These are phyloP conservation scores for Cucurbita maxima DNA, from an alignment of 306 rosid genomes.

Conservation along the genomic window DNA sequence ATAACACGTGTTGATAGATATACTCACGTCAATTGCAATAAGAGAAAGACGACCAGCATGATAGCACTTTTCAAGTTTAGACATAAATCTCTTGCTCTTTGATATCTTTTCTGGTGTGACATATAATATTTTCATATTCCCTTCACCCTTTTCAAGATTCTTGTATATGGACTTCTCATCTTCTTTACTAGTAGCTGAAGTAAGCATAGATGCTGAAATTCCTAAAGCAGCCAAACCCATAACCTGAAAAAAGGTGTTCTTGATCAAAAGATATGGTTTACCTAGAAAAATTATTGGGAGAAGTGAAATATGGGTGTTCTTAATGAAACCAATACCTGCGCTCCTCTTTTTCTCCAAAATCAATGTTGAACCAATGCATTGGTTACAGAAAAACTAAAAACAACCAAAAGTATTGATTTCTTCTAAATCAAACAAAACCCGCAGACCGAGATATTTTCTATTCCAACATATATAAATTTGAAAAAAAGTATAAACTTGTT, in stretches of 20 bases:
- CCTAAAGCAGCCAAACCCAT: conserved; percentile 91
- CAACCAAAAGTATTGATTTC: background rate
- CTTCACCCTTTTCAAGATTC: conserved; percentile 87
- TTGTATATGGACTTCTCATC: conserved; percentile 69
- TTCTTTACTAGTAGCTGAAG: conserved; percentile 71
- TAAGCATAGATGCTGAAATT: conserved; percentile 70
- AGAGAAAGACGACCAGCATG: conserved; percentile 72
- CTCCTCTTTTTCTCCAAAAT: background rate
- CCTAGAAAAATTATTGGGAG: background rate
- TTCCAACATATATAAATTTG: background rate
- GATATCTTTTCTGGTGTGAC: conserved; percentile 97
- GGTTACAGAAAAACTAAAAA: background rate
- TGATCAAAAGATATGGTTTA: background rate
- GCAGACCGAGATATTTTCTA: background rate
- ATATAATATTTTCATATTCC: conserved; percentile 55
- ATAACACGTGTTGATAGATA: background rate
- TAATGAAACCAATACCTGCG: background rate
- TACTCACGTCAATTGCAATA: conserved; percentile 78
- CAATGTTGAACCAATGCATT: background rate
- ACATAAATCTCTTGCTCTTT: conserved; percentile 97
- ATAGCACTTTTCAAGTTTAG: conserved; percentile 93
- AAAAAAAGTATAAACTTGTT: background rate
- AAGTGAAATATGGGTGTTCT: background rate
- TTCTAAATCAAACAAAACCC: background rate
- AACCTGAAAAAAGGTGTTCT: conserved; percentile 32